phyloP scores from a whole-genome alignment of 2,329 filamentous ascomycete genomes.

The Microsporum ferrugineum region DNA sequence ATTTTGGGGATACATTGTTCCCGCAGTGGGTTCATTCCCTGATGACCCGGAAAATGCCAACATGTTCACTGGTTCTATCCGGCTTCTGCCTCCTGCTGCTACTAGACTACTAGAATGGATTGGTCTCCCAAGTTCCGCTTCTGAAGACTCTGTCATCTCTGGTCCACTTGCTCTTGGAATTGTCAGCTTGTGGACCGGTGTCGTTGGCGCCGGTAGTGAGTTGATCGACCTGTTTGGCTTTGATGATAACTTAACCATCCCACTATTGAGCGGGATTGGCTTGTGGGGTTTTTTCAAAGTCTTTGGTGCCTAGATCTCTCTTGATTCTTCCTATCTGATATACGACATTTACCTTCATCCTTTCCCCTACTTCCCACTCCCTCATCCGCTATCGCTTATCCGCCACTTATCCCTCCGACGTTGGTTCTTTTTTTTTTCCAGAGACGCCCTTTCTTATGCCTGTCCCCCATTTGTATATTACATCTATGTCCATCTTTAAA shows the following conservation, averaged over 20 bases:
- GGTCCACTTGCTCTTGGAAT: conserved; percentile 64
- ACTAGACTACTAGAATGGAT: conserved; percentile 50
- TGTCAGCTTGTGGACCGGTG: conserved; percentile 77
- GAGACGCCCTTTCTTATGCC: neutral
- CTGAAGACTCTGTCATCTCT: conserved; percentile 49
- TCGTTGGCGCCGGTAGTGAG: conserved; percentile 80
- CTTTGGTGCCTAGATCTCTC: conserved; percentile 45
- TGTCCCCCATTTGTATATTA: neutral
- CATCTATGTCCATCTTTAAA: neutral
- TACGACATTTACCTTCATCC: neutral
- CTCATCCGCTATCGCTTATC: neutral
- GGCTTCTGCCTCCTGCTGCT: conserved; percentile 50
- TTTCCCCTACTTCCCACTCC: neutral
- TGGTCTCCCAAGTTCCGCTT: conserved; percentile 22
- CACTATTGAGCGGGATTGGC: conserved; percentile 74
- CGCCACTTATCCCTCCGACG: neutral
- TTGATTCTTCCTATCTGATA: neutral
- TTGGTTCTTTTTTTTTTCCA: neutral
- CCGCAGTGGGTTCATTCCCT: conserved; percentile 52
- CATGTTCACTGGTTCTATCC: conserved; percentile 68
- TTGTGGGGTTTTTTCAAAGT: conserved; percentile 85
- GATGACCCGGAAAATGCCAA: conserved; percentile 60
- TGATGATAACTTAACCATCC: conserved; percentile 97
- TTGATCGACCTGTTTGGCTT: conserved; percentile 82
- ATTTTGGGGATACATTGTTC: conserved; percentile 83